Evolutionary conservation across 371 early-diverging fungal genomes (phyloP).

Genomic region (Mucor lusitanicus): DNA sequence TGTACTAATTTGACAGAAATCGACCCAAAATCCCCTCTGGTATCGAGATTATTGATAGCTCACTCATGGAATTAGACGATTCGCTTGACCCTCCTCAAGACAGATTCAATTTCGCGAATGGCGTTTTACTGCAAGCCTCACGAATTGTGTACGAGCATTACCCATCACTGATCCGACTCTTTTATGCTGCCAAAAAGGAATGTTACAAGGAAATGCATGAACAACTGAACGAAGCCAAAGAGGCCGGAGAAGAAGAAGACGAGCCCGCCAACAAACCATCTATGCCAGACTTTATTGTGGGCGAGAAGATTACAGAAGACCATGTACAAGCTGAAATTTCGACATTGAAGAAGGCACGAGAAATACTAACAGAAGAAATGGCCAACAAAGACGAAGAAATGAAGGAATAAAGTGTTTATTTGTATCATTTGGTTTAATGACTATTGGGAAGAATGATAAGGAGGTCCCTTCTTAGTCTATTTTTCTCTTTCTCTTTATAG

Average conservation of each 20-base stretch:
- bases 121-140: constrained; percentile 40
- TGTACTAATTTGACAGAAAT: constrained; percentile 9
- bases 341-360: constrained; percentile 24
- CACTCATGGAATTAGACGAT: constrained; percentile 28
- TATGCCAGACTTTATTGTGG: constrained; percentile 16
- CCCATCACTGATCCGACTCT: constrained; percentile 34
- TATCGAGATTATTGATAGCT: constrained; percentile 27
- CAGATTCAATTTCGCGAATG: constrained; percentile 43
- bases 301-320: constrained; percentile 29
- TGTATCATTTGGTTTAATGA: neutral
- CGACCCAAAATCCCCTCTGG: constrained; percentile 30
- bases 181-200: constrained; percentile 40
- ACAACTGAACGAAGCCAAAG: constrained; percentile 4
- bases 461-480: neutral
- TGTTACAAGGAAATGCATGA: constrained; percentile 28
- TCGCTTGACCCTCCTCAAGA: constrained; percentile 24
- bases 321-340: constrained; percentile 43
- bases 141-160: constrained; percentile 30
- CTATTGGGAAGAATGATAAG: neutral
- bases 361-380: constrained; percentile 10
- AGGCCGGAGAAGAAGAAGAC: constrained; percentile 8
- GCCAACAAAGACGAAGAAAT: neutral
- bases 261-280: constrained; percentile 1
- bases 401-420: neutral
- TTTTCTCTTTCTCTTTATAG: no score